Conservation (phyloP, 331 rosid genomes). For the Dryas integrifolia region DNA sequence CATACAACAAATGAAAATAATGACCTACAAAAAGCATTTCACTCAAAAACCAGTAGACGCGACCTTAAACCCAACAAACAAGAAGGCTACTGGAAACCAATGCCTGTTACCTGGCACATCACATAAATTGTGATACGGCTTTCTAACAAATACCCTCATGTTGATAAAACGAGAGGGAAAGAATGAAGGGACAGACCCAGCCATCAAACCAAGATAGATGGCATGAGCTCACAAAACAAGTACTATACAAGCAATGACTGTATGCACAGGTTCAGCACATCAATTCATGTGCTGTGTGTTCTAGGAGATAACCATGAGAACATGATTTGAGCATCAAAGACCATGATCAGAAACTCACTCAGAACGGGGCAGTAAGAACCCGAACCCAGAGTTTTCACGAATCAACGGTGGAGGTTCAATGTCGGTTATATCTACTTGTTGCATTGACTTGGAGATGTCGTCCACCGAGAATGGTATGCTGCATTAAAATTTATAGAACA, state of each 20-base stretch:
- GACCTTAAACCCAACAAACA: slow-evolving; percentile 25
- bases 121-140: slow-evolving; percentile 53
- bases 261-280: slow-evolving; percentile 67
- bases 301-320: slow-evolving; percentile 26
- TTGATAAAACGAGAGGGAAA: slow-evolving; percentile 65
- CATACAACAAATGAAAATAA: slow-evolving; percentile 41
- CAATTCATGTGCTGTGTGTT: slow-evolving; percentile 43
- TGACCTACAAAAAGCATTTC: slow-evolving; percentile 48
- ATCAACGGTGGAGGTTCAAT: slow-evolving; percentile 94
- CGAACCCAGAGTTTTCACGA: slow-evolving; percentile 93
- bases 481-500: slow-evolving; percentile 30
- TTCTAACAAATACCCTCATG: slow-evolving; percentile 53
- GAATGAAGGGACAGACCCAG: slow-evolving; percentile 59
- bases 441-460: slow-evolving; percentile 90
- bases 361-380: slow-evolving; percentile 80
- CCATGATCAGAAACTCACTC: slow-evolving; percentile 46
- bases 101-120: slow-evolving; percentile 43
- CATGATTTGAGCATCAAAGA: slow-evolving; percentile 25
- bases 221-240: slow-evolving; percentile 39
- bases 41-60: slow-evolving; percentile 37
- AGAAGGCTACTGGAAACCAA: slow-evolving; percentile 32
- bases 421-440: slow-evolving; percentile 77
- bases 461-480: slow-evolving; percentile 98
- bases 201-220: slow-evolving; percentile 57
- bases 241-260: slow-evolving; percentile 48